A percentile compares a stretch with the other conserved stretches of the same genome.
phyloP scores from a whole-genome alignment of 768 basidiomycete species.

The Tricholoma sp. region DNA sequence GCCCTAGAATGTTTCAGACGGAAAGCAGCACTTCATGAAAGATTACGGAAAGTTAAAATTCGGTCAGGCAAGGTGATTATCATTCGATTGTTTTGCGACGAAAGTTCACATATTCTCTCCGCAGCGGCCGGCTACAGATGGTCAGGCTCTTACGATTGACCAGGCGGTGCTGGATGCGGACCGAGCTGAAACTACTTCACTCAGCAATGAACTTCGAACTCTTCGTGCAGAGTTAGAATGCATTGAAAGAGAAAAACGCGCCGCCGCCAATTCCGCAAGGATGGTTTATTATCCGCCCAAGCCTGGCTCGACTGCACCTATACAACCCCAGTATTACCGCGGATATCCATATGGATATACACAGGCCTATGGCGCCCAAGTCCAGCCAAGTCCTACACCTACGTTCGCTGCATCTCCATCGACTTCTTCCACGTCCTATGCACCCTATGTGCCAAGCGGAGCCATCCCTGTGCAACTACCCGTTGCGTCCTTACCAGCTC shows the following conservation, averaged over 20 bases:
- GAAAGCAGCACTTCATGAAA: conserved; percentile 46
- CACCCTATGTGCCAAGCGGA: conserved; percentile 33
- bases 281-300: conserved; percentile 34
- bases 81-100: not conserved
- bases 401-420: conserved; percentile 27
- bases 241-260: conserved; percentile 64
- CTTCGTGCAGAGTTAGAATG: conserved; percentile 63
- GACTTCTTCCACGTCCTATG: conserved; percentile 23
- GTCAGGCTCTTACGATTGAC: conserved; percentile 59
- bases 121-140: conserved; percentile 57
- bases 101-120: conserved; percentile 1
- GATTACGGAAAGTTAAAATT: conserved; percentile 51
- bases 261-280: conserved; percentile 37
- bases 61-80: conserved; percentile 51
- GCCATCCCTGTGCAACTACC: conserved; percentile 70
- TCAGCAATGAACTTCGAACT: conserved; percentile 56
- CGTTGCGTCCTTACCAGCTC: conserved; percentile 54
- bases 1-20: conserved; percentile 64
- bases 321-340: conserved; percentile 56
- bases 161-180: conserved; percentile 64
- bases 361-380: conserved; percentile 44
- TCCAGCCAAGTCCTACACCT: conserved; percentile 25
- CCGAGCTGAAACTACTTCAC: conserved; percentile 50
- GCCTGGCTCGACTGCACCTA: conserved; percentile 22
- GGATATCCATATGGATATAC: conserved; percentile 62